Percentiles rank a stretch among this genome's conserved stretches.
These are phyloP conservation scores for Durotheca rogersii DNA, from an alignment of 495 filamentous ascomycete genomes.

Conservation along the genomic window DNA sequence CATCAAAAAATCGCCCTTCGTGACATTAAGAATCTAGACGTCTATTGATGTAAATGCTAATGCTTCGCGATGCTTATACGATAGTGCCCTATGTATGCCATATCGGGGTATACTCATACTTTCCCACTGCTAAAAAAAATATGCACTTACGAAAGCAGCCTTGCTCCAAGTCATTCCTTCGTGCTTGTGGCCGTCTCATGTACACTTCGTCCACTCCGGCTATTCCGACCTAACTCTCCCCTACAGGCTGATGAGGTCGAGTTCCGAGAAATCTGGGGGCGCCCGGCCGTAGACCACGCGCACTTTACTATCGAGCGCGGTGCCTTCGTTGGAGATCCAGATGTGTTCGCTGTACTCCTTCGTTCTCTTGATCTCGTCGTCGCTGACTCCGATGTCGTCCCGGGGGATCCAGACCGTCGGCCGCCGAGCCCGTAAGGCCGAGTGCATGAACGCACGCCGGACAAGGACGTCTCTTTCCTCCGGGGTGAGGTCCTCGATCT, in stretches of 20 bases:
- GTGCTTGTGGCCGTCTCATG: conserved; percentile 22
- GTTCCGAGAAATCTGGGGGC: conserved; percentile 89
- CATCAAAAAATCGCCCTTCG: too few species aligned
- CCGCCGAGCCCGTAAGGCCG: conserved; percentile 78
- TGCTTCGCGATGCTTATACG: conserved; percentile 11
- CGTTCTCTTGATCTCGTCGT: conserved; percentile 84
- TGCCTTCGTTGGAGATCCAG: conserved; percentile 92
- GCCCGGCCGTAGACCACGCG: conserved; percentile 84
- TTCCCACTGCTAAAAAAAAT: conserved; percentile 24
- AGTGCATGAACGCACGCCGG: conserved; percentile 86
- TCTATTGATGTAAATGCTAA: conserved; percentile 20
- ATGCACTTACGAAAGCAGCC: too few species aligned
- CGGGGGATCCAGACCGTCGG: conserved; percentile 94
- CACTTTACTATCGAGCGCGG: conserved; percentile 78
- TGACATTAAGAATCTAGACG: too few species aligned
- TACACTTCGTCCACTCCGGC: conserved; percentile 7
- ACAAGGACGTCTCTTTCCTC: conserved; percentile 87
- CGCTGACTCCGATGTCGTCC: conserved; percentile 85
- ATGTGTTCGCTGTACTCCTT: conserved; percentile 75
- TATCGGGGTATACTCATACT: conserved; percentile 29
- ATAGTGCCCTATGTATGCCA: conserved; percentile 7
- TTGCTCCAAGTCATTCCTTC: conserved; percentile 32
- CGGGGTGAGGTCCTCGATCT: conserved; percentile 91
- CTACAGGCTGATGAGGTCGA: conserved; percentile 83
- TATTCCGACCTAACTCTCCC: conserved; percentile 9